Percentiles rank a stretch among this genome's conserved stretches.
phyloP scores from a whole-genome alignment of 495 filamentous ascomycete species.

The Annulohypoxylon bovei region DNA sequence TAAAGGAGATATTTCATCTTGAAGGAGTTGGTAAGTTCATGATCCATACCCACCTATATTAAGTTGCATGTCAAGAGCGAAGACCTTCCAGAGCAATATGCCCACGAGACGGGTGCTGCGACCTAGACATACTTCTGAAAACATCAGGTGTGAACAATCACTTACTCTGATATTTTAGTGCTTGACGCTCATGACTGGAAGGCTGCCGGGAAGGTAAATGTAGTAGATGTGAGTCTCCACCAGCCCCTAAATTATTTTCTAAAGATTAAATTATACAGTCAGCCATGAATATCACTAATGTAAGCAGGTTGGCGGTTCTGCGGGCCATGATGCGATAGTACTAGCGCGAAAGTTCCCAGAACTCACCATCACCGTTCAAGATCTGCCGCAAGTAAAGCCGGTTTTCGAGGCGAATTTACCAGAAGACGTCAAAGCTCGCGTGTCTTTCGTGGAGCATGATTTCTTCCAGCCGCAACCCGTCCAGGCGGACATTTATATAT shows the following conservation, averaged over 20 bases:
- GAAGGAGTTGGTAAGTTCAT: slow-evolving; percentile 36
- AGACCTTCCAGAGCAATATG: background rate
- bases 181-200: slow-evolving; percentile 48
- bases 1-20: slow-evolving; percentile 45
- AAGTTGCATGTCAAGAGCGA: background rate
- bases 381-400: slow-evolving; percentile 42
- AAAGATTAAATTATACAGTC: background rate
- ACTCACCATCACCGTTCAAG: slow-evolving; percentile 50
- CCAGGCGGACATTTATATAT: slow-evolving; percentile 64
- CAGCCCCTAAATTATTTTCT: background rate
- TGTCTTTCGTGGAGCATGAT: slow-evolving; percentile 59
- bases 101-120: background rate
- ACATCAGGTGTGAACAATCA: background rate
- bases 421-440: slow-evolving; percentile 46
- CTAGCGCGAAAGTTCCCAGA: slow-evolving; percentile 46
- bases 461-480: slow-evolving; percentile 61
- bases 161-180: slow-evolving; percentile 21
- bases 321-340: slow-evolving; percentile 42
- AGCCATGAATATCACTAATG: slow-evolving; percentile 16
- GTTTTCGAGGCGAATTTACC: slow-evolving; percentile 44
- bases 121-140: background rate
- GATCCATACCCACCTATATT: background rate
- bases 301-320: slow-evolving; percentile 42
- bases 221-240: slow-evolving; percentile 47
- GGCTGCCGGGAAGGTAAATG: slow-evolving; percentile 38